Evolutionary conservation across 2,329 filamentous ascomycete species (phyloP), one percentile per base, ranked within the genome.

Genomic region (Pezicula neosporulosa): DNA sequence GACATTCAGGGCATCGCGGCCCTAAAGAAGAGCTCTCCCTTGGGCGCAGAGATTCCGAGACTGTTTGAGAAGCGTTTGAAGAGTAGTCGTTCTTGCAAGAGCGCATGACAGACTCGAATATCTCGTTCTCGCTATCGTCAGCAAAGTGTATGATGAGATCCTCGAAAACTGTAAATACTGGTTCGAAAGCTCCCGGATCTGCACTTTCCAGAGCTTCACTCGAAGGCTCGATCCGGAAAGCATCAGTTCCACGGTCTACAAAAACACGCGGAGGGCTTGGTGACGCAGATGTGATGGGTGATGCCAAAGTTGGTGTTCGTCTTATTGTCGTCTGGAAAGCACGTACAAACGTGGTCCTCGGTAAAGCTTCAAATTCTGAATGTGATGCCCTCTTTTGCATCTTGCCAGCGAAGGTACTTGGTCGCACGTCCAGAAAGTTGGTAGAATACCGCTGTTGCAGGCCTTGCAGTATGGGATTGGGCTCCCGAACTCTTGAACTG

Each of bases 111-210:
- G 70, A 70, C 19, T 77, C 73, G 1, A 84, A 63, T 0, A 76
- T 60, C 2, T 63, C 53, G 52, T 79, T 71, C 0, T 64, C 61
- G 1, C 66, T 63, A 2, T 73, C 72, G 8, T 74, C 71, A 13
- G 73, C 76, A 50, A 85, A 74, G 43, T 79, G 71, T 21, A 86
- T 69, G 2, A 84, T 71, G 1, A 84, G 61, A 54, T 86, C 78
- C 59, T 86, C 83, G 0, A 71, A 59, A 39, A 81, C 65, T 0
- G 77, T 74, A 19, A 86, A 68, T 0, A 82, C 71, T 1, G 77
- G 69, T 33, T 72, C 48, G 38, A 56, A 64, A n/a, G 48, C n/a
- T 7, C 53, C 48, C 8, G 37, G 8, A 28, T 53, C 7, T 44
- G n/a, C 12, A 12, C 16, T 49, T 36, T 8, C 37, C n/a, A 7